Conservation (phyloP, 768 basidiomycete genomes). For the Auricularia heimuer region DNA sequence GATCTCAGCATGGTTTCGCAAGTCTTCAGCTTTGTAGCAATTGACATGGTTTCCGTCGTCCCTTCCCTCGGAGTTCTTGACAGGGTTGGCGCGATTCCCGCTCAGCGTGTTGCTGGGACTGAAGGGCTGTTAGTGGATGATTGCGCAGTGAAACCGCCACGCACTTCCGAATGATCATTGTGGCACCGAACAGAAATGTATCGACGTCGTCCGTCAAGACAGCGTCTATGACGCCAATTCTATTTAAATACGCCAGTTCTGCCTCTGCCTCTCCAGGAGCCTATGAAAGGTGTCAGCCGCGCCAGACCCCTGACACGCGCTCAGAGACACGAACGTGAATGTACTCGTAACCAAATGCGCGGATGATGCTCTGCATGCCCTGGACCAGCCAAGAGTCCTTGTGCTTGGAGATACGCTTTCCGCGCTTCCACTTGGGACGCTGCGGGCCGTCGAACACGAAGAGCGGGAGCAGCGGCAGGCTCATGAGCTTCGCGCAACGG, state of each 20-base stretch:
- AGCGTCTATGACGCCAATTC: slow-evolving; percentile 74
- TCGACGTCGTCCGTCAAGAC: slow-evolving; percentile 92
- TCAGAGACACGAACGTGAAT: slow-evolving; percentile 28
- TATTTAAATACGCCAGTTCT: slow-evolving; percentile 79
- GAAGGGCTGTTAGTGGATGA: not conserved
- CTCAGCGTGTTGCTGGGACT: slow-evolving; percentile 65
- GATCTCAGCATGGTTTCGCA: slow-evolving; percentile 37
- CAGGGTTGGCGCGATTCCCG: slow-evolving; percentile 56
- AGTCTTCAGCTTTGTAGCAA: slow-evolving; percentile 28
- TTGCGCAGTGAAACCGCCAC: not conserved
- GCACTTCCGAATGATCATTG: slow-evolving; percentile 75
- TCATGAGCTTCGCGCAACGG: slow-evolving; percentile 69
- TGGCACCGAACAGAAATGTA: slow-evolving; percentile 82
- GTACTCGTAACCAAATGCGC: slow-evolving; percentile 30
- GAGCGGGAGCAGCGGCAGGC: slow-evolving; percentile 71
- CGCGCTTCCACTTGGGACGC: slow-evolving; percentile 65
- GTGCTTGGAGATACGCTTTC: slow-evolving; percentile 22
- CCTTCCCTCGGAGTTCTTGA: slow-evolving; percentile 54
- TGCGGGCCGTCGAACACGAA: slow-evolving; percentile 90
- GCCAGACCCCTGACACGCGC: slow-evolving; percentile 20
- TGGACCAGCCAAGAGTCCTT: slow-evolving; percentile 22
- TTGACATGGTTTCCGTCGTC: slow-evolving; percentile 63
- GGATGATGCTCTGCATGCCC: slow-evolving; percentile 20
- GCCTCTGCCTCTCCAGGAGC: slow-evolving; percentile 93
- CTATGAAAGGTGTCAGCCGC: slow-evolving; percentile 11